These are phyloP conservation scores for Graphilbum ipis-grandicollis DNA, from an alignment of 2,329 filamentous ascomycete species.

Conservation along the genomic window DNA sequence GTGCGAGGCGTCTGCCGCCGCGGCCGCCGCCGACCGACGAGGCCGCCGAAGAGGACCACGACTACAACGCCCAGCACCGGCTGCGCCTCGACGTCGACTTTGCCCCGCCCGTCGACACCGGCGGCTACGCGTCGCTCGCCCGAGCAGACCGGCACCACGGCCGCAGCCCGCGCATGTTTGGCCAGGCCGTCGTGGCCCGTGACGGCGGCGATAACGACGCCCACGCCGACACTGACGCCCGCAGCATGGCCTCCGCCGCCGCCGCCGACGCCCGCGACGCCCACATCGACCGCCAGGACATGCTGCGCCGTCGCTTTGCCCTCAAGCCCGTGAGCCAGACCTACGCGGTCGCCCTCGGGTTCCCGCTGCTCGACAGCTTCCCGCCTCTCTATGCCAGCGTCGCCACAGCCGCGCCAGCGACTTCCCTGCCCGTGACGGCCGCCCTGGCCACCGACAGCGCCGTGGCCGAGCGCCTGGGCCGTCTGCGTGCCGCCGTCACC, in stretches of 20 bases:
- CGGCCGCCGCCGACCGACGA: neutral
- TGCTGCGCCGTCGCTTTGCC: slow-evolving; percentile 11
- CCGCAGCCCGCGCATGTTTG: slow-evolving; percentile 20
- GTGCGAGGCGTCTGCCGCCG: slow-evolving; percentile 20
- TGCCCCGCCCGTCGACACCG: slow-evolving; percentile 20
- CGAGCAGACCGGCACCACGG: neutral
- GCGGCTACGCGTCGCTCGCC: neutral
- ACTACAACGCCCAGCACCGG: slow-evolving; percentile 10
- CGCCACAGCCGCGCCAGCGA: slow-evolving; percentile 13
- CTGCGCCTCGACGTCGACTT: slow-evolving; percentile 22
- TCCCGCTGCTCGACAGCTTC: slow-evolving; percentile 71
- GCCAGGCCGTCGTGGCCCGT: slow-evolving; percentile 20
- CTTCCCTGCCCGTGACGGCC: slow-evolving; percentile 31
- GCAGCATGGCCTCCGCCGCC: neutral
- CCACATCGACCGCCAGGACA: slow-evolving; percentile 5
- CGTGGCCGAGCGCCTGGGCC: slow-evolving; percentile 51
- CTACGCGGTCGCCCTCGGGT: slow-evolving; percentile 36
- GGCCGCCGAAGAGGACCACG: slow-evolving; percentile 12
- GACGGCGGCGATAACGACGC: slow-evolving; percentile 10
- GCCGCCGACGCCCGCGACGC: neutral
- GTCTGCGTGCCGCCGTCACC: slow-evolving; percentile 38
- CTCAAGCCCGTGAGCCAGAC: slow-evolving; percentile 14
- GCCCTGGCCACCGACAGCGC: slow-evolving; percentile 58
- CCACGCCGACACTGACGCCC: slow-evolving; percentile 7
- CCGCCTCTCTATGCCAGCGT: slow-evolving; percentile 50